These are phyloP conservation scores for Colletotrichum spinosum DNA, from an alignment of 2,329 filamentous ascomycete genomes.

Conservation along the genomic window DNA sequence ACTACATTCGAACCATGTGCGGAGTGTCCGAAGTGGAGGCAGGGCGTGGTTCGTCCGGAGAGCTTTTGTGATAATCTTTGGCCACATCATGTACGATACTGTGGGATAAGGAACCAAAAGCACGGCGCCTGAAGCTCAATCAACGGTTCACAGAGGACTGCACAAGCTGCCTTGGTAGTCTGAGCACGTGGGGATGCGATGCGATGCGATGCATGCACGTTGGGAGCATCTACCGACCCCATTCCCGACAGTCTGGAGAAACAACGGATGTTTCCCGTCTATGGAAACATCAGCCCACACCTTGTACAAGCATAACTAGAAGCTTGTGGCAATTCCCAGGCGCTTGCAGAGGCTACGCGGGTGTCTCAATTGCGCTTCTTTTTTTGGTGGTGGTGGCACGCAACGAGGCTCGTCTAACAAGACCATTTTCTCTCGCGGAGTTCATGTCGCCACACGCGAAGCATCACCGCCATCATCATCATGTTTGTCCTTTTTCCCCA, in stretches of 20 bases:
- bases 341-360: constrained; percentile 4
- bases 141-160: neutral
- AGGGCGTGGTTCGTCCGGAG: constrained; percentile 20
- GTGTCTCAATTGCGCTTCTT: constrained; percentile 22
- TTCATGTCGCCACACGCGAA: constrained; percentile 19
- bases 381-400: neutral
- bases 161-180: constrained; percentile 6
- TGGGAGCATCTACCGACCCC: neutral
- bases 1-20: constrained; percentile 14
- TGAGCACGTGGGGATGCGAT: constrained; percentile 18
- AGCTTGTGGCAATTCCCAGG: constrained; percentile 5
- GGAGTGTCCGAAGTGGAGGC: constrained; percentile 8
- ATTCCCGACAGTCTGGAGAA: constrained; percentile 27
- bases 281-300: constrained; percentile 30
- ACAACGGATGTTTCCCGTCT: constrained; percentile 11
- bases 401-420: constrained; percentile 18
- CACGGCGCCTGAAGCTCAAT: neutral
- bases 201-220: constrained; percentile 2
- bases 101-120: neutral
- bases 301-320: constrained; percentile 10
- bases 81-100: constrained; percentile 15
- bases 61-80: neutral
- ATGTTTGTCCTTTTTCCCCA: neutral
- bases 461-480: constrained; percentile 8
- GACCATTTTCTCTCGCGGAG: neutral